Conservation (phyloP, 208 protist species). For the Leishmania amazonensis region DNA sequence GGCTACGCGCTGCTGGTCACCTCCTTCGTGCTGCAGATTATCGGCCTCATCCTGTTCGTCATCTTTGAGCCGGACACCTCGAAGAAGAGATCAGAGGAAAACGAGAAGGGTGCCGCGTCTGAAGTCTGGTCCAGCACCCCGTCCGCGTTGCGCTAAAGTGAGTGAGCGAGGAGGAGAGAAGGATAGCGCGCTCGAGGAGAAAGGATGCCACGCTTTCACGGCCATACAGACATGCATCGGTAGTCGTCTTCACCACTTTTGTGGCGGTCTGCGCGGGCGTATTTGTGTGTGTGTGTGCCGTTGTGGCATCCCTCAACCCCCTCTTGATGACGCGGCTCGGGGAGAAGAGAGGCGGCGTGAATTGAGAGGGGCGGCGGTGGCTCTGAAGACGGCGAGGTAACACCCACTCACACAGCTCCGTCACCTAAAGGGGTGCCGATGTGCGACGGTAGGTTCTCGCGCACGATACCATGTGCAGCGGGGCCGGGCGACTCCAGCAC, state of each 20-base stretch:
- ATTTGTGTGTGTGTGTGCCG: background rate
- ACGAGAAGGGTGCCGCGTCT: background rate
- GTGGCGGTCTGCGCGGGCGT: background rate
- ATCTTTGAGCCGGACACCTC: conserved; percentile 41
- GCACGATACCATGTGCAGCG: background rate
- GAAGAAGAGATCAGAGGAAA: background rate
- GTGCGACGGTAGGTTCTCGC: background rate
- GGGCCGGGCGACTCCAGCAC: background rate
- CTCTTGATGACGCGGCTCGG: background rate
- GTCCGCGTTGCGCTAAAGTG: background rate
- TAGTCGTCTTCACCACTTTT: background rate
- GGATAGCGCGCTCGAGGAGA: background rate
- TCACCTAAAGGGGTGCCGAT: background rate
- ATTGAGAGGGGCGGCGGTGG: background rate
- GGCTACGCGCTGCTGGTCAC: conserved; percentile 55
- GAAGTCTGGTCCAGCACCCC: conserved; percentile 10
- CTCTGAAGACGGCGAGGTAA: background rate
- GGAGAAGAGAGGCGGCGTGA: background rate
- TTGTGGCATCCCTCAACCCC: background rate
- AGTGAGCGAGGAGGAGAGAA: background rate
- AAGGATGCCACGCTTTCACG: background rate
- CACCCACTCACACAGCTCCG: background rate
- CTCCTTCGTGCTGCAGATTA: conserved; percentile 45
- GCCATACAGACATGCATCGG: background rate
- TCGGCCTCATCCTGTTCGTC: conserved; percentile 52